Evolutionary conservation across 441 rosid genomes (phyloP), one percentile per base, ranked within the genome.

Genomic region (Mallotus repandus): DNA sequence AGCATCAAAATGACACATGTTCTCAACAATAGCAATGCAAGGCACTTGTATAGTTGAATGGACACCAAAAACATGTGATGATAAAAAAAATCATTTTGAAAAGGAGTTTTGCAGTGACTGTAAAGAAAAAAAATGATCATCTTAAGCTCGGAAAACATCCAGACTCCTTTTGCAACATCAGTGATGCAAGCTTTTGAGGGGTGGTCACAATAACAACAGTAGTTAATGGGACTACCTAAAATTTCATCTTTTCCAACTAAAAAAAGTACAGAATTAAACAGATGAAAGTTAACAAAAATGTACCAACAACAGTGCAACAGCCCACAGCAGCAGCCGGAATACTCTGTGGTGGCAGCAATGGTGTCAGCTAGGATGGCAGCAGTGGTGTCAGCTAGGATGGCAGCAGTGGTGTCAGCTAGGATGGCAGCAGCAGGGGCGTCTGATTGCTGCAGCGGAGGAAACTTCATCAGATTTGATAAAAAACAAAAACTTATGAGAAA

Each of bases 141-240:
- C 98, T 95, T 95, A 9, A 92, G 97, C 81, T 92, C 92, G 15
- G 99, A 91, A 87, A 95, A 95, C 99, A 95, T 95, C 54, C 96
- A 90, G 68, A 95, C 98, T 77, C 99, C 99, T 82, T 95, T 92
- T 15, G 99, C 99, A 74, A 95, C 97, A 80, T 95, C 99, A 5
- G 92, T 91, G 79, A 95, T 5, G 99, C 93, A 72, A 95, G 84
- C 86, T 92, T 95, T 81, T 95, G 99, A 32, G 99, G 99, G 69
- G 98, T 95, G 74, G 99, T 95, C 38, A 95, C 99, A 74, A 95
- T 92, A 62, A 95, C 97, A 6, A 98, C 97, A 72, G 99, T 97
- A 72, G 97, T 91, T 71, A 95, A 76, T 43, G 98, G 99, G 29
- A 91, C 97, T 58, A 95, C 97, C 98, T 94, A 90, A 75, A 77